Percentiles rank a stretch among this genome's conserved stretches.
Evolutionary conservation across 2,329 filamentous ascomycete species (phyloP).

Genomic region (Paecilomyces niveus): DNA sequence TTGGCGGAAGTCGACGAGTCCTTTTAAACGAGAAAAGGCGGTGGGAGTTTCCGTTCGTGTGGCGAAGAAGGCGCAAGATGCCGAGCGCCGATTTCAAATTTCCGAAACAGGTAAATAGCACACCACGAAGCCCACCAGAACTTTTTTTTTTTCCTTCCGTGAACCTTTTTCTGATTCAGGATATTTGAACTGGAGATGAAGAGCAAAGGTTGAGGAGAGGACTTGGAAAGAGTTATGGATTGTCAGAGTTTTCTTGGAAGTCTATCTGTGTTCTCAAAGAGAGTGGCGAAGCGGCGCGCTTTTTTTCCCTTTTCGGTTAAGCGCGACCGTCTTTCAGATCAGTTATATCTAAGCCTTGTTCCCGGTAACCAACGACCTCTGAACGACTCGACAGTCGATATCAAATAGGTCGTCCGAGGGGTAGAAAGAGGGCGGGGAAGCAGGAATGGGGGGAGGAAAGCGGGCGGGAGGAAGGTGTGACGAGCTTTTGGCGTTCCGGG

Average conservation of each 20-base stretch:
- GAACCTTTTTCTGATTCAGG: background rate
- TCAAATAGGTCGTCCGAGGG: background rate
- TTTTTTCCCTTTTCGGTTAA: constrained; percentile 5
- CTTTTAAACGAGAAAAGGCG: background rate
- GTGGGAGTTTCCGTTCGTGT: background rate
- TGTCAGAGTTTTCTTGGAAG: constrained; percentile 2
- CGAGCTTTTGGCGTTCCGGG: constrained; percentile 24
- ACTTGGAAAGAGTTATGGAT: background rate
- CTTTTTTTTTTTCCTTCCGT: constrained; percentile 7
- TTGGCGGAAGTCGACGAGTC: background rate
- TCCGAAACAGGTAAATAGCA: constrained; percentile 6
- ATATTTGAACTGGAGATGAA: background rate
- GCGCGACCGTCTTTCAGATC: constrained; percentile 4
- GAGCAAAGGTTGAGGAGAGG: background rate
- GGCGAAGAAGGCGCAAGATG: constrained; percentile 1
- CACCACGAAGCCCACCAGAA: constrained; percentile 3
- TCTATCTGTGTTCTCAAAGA: constrained; percentile 23
- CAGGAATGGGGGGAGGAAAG: constrained; percentile 10
- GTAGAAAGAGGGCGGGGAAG: constrained; percentile 12
- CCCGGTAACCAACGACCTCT: constrained; percentile 9
- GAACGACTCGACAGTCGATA: background rate
- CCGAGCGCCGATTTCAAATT: constrained; percentile 7
- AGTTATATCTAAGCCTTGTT: constrained; percentile 7
- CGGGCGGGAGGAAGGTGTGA: constrained; percentile 20
- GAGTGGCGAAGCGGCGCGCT: constrained; percentile 14